These are phyloP conservation scores for Dovyalis caffra DNA, from an alignment of 345 rosid genomes.

Conservation along the genomic window DNA sequence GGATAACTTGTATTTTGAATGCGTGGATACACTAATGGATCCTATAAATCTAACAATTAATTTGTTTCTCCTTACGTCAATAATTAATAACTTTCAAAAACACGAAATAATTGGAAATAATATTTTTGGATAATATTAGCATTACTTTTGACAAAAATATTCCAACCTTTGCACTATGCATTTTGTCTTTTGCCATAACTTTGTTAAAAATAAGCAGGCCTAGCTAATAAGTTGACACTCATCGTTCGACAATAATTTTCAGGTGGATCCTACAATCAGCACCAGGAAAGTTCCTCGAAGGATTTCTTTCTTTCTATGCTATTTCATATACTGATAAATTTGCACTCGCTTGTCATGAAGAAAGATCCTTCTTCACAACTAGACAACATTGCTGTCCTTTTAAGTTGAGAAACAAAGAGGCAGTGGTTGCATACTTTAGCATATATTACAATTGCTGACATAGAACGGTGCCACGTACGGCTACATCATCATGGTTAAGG, in stretches of 20 bases:
- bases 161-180: neutral
- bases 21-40: no score
- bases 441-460: neutral
- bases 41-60: no score
- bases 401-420: neutral
- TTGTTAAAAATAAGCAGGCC: no score
- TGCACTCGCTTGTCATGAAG: neutral
- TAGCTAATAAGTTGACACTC: no score
- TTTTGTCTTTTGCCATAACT: neutral
- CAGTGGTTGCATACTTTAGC: neutral
- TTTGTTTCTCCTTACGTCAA: no score
- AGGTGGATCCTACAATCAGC: neutral
- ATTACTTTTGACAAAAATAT: neutral
- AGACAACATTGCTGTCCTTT: neutral
- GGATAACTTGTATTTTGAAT: no score
- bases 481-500: neutral
- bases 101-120: no score
- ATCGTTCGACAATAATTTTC: neutral
- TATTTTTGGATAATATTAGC: neutral
- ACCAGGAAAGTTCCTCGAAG: neutral
- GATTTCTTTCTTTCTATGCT: no score
- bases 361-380: neutral
- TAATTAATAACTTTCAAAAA: no score
- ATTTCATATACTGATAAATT: neutral
- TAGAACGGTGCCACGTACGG: neutral